These are phyloP conservation scores for Plasmodium vinckei DNA, from an alignment of 169 alveolate genomes.

Conservation along the genomic window DNA sequence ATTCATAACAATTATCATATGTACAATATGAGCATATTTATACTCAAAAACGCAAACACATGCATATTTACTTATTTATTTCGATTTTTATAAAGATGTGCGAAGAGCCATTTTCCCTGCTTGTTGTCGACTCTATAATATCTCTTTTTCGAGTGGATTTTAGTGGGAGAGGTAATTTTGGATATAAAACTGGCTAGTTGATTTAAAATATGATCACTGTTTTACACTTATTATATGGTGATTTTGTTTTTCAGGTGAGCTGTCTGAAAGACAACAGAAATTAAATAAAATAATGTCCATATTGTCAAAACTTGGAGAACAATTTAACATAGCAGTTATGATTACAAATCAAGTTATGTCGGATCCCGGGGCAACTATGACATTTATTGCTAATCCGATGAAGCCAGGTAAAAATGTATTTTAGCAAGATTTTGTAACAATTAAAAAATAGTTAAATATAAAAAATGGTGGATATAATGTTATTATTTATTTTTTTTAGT, in stretches of 20 bases:
- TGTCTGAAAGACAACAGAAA: constrained; percentile 97
- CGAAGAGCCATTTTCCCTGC: constrained; percentile 93
- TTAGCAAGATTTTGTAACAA: not conserved
- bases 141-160: constrained; percentile 92
- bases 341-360: constrained; percentile 97
- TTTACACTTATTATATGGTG: not conserved
- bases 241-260: constrained; percentile 86
- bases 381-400: constrained; percentile 92
- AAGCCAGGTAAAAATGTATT: constrained; percentile 86
- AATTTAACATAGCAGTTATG: constrained; percentile 95
- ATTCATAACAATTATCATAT: not conserved
- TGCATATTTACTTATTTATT: not conserved
- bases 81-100: constrained; percentile 54
- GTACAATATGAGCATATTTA: not conserved
- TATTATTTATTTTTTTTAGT: constrained; percentile 68
- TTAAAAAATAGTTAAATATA: not conserved
- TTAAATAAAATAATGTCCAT: constrained; percentile 91
- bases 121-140: constrained; percentile 95
- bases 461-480: not conserved
- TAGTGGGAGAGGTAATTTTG: constrained; percentile 89
- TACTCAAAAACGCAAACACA: not conserved
- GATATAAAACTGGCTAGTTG: no score
- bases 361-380: constrained; percentile 93
- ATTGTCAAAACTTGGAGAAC: constrained; percentile 95
- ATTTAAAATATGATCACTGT: not conserved